phyloP scores from a whole-genome alignment of 208 protist genomes.

The Acanthamoeba sp. region DNA sequence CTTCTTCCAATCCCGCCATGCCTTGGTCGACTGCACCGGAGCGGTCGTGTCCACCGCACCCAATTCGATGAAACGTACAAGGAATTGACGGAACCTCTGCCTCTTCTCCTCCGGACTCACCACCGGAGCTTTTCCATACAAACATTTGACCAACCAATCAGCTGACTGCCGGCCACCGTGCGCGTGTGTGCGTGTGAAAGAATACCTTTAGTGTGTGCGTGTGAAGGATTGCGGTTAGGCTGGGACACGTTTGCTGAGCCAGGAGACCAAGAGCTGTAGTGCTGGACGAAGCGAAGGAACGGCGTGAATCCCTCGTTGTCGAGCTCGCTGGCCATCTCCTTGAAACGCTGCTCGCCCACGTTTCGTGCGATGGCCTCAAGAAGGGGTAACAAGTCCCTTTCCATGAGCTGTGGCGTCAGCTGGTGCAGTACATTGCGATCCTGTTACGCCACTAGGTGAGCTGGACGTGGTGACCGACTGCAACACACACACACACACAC shows the following conservation, averaged over 20 bases:
- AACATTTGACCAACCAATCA: too few species aligned
- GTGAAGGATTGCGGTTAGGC: too few species aligned
- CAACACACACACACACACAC: too few species aligned
- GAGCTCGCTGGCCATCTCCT: slow-evolving; percentile 41
- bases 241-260: background rate
- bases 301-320: slow-evolving; percentile 58
- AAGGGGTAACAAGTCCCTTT: background rate
- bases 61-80: background rate
- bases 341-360: background rate
- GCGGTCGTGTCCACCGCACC: background rate
- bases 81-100: background rate
- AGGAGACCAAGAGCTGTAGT: background rate
- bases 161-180: too few species aligned
- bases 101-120: background rate
- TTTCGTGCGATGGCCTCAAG: background rate
- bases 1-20: background rate
- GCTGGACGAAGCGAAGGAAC: slow-evolving; percentile 45
- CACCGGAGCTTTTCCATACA: background rate
- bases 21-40: background rate
- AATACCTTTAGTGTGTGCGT: too few species aligned
- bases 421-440: background rate
- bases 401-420: background rate
- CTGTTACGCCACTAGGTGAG: background rate
- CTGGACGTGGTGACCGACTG: background rate
- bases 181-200: too few species aligned